Evolutionary conservation across 176 grass and related monocot species (phyloP).

Genomic region (Pharus latifolius): DNA sequence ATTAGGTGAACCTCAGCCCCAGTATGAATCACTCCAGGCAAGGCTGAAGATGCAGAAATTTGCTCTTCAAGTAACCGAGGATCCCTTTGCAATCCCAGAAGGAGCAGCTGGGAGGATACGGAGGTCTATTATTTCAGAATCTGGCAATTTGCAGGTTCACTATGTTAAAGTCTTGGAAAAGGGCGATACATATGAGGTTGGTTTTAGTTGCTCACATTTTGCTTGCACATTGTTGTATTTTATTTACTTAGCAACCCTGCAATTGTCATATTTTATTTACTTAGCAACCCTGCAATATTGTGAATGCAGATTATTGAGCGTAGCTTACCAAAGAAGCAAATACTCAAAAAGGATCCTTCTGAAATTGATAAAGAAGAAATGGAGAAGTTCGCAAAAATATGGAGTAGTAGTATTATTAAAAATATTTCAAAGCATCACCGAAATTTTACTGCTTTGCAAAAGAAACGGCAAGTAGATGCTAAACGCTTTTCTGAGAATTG

Average conservation of each 20-base stretch:
- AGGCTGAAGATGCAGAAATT: slow-evolving; percentile 72
- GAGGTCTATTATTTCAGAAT: slow-evolving; percentile 76
- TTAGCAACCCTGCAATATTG: neutral
- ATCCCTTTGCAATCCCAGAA: slow-evolving; percentile 89
- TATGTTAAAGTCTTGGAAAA: slow-evolving; percentile 99
- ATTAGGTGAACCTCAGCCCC: slow-evolving; percentile 64
- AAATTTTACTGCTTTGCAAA: slow-evolving; percentile 60
- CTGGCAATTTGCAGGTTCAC: slow-evolving; percentile 82
- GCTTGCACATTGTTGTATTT: neutral
- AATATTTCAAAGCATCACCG: slow-evolving; percentile 82
- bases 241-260: neutral
- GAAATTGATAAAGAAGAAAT: slow-evolving; percentile 61
- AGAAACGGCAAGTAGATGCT: slow-evolving; percentile 75
- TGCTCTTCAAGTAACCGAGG: slow-evolving; percentile 73
- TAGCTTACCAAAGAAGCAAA: slow-evolving; percentile 95
- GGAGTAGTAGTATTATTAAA: slow-evolving; percentile 58
- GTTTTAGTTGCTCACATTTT: slow-evolving; percentile 27
- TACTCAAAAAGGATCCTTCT: slow-evolving; percentile 79
- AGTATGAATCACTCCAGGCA: slow-evolving; percentile 84
- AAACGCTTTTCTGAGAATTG: slow-evolving; percentile 88
- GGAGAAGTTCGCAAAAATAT: slow-evolving; percentile 63
- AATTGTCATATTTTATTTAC: neutral
- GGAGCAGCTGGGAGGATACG: slow-evolving; percentile 88
- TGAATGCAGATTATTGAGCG: slow-evolving; percentile 93
- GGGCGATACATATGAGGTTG: slow-evolving; percentile 97